phyloP scores from a whole-genome alignment of 2,329 filamentous ascomycete species.

The Septoria linicola region DNA sequence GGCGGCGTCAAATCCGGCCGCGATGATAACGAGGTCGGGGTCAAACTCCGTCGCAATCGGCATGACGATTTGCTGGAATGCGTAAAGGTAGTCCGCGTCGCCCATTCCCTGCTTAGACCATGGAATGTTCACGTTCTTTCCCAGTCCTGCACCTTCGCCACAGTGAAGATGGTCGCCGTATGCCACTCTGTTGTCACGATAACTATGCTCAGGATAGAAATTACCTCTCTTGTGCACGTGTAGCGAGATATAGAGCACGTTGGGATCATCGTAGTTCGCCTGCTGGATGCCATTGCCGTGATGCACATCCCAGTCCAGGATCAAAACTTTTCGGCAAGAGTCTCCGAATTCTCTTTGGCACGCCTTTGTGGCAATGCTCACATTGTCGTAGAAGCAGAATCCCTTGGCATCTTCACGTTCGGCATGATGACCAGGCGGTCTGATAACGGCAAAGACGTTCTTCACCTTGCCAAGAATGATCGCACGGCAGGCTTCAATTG shows the following conservation, averaged over 20 bases:
- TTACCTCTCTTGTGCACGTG: slow-evolving; percentile 81
- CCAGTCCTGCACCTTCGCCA: slow-evolving; percentile 57
- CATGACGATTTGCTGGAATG: slow-evolving; percentile 95
- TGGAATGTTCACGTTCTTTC: slow-evolving; percentile 67
- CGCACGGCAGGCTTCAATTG: slow-evolving; percentile 93
- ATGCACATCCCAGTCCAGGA: slow-evolving; percentile 84
- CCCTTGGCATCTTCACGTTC: slow-evolving; percentile 84
- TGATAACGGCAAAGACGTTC: slow-evolving; percentile 92
- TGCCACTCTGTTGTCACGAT: slow-evolving; percentile 55
- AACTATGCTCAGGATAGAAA: slow-evolving; percentile 73
- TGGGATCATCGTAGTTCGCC: slow-evolving; percentile 91
- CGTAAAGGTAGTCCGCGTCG: slow-evolving; percentile 93
- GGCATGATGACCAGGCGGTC: slow-evolving; percentile 92
- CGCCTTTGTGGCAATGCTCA: slow-evolving; percentile 84
- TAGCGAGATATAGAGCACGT: slow-evolving; percentile 91
- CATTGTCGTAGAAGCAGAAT: slow-evolving; percentile 98
- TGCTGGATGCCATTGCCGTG: slow-evolving; percentile 92
- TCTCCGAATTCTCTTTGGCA: slow-evolving; percentile 81
- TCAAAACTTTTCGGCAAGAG: slow-evolving; percentile 78
- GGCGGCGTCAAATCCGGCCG: slow-evolving; percentile 93
- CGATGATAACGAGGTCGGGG: slow-evolving; percentile 91
- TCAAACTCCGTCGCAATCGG: slow-evolving; percentile 91
- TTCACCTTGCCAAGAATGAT: slow-evolving; percentile 81
- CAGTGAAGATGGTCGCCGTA: slow-evolving; percentile 62
- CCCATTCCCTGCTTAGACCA: slow-evolving; percentile 76